phyloP scores from a whole-genome alignment of 1,284 basidiomycete species.

The Cryptococcus sp. region DNA sequence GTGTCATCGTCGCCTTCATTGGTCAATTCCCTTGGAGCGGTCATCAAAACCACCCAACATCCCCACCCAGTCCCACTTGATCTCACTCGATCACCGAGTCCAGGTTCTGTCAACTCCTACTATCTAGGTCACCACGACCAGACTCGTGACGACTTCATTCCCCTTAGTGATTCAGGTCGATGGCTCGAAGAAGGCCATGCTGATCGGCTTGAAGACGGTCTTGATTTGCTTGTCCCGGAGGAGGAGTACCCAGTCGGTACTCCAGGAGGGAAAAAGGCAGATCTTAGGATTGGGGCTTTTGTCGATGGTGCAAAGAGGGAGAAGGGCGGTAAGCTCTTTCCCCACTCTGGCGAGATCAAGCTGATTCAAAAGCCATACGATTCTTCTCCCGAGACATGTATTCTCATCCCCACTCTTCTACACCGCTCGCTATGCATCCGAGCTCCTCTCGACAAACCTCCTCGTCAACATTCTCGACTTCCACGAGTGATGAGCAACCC shows the following conservation, averaged over 20 bases:
- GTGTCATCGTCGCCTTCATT: not conserved
- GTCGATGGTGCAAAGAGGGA: constrained; percentile 18
- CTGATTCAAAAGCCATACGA: constrained; percentile 13
- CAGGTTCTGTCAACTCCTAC: constrained; percentile 3
- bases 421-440: not conserved
- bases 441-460: not conserved
- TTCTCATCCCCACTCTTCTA: not conserved
- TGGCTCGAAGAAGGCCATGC: not conserved
- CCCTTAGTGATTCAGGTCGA: constrained; percentile 10
- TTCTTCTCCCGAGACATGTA: constrained; percentile 36
- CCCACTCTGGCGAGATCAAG: constrained; percentile 2
- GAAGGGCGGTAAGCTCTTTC: constrained; percentile 17
- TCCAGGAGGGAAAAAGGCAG: constrained; percentile 22
- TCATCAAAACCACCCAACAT: constrained; percentile 15
- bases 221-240: constrained; percentile 14
- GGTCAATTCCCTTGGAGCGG: not conserved
- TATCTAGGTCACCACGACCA: constrained; percentile 9
- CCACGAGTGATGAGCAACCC: not conserved
- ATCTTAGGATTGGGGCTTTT: constrained; percentile 14
- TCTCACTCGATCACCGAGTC: not conserved
- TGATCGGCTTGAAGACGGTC: constrained; percentile 10
- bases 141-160: constrained; percentile 6
- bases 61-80: constrained; percentile 21
- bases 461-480: not conserved
- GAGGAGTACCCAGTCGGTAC: constrained; percentile 22